Base-by-base conservation (phyloP, 2,329 filamentous ascomycete genomes). In the Fusarium mexicanum region DNA sequence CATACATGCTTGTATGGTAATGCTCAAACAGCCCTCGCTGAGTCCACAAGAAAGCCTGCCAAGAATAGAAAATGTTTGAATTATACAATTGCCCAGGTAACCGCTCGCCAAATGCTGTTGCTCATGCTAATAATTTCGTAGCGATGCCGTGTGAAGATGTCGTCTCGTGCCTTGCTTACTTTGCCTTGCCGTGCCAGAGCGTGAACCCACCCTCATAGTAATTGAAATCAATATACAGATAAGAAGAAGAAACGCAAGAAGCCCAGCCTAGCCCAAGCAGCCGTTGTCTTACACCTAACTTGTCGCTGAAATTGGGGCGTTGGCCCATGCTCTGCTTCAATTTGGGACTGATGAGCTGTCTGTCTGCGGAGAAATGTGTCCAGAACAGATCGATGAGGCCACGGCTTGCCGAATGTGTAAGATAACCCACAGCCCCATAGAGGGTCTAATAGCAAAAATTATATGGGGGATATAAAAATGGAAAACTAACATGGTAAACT, bases 21-120 rank as follows among this genome's bases (percentile, higher is more conserved):
- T 64, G 46, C 41, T 66, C 43, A 50, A 61, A 64, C 55, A 47
- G 69, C 61, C 54, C 41, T 66, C 66, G 60, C 64, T 37, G 18
- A 35, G 43, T 65, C 51, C 68, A 44, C 31, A 29, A 46, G n/a
- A 64, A 41, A n/a, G 20, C 31, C 44, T 50, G n/a, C 53, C n/a
- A 41, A 54, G 41, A 43, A 59, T 33, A 51, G 26, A 33, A 51
- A 68, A 51, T 33, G 33, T 35, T 14, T 11, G 20, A 65, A 66
- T 69, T 63, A 63, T 71, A 74, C 72, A 77, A 38, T 54, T 57
- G 64, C 61, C 65, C 61, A 68, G 57, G 40, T 67, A 71, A 55
- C 72, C 72, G 64, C 72, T 74, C 59, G 61, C 66, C 68, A 71
- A 54, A 74, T 69, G 64, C 69, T 44, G 58, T 50, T 55, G 66